Percentiles rank a stretch among this genome's conserved stretches.
Conservation (phyloP, 2,329 filamentous ascomycete species). For the Stemphylium vesicarium region DNA sequence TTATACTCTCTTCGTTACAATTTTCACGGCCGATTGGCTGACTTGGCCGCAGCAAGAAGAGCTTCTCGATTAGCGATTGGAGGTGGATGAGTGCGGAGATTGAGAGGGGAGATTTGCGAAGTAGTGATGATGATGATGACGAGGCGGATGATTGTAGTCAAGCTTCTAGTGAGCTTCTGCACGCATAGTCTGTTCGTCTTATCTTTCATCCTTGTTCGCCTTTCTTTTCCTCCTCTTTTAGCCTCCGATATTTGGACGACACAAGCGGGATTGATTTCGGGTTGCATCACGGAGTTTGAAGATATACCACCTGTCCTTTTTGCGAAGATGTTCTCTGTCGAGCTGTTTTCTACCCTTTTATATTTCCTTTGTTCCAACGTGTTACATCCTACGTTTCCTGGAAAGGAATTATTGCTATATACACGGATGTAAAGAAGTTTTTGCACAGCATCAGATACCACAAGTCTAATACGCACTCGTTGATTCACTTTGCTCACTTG, state of each 20-base stretch:
- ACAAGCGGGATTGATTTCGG: neutral
- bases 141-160: conserved; percentile 15
- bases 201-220: neutral
- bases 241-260: too few relatives aligned
- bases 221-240: neutral
- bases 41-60: conserved; percentile 10
- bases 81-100: conserved; percentile 15
- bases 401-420: too few relatives aligned
- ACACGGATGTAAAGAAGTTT: too few relatives aligned
- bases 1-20: neutral
- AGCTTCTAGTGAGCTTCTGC: conserved; percentile 12
- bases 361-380: too few relatives aligned
- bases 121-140: conserved; percentile 9
- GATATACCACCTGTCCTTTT: too few relatives aligned
- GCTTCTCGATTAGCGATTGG: conserved; percentile 20
- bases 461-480: too few relatives aligned
- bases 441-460: too few relatives aligned
- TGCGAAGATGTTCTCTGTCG: neutral
- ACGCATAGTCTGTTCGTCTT: neutral
- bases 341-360: too few relatives aligned
- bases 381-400: too few relatives aligned
- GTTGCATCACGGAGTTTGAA: too few relatives aligned
- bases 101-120: conserved; percentile 4
- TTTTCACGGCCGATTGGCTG: neutral
- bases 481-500: too few relatives aligned